phyloP scores from a whole-genome alignment of 2,329 filamentous ascomycete genomes.

The Arachnomyces sp. region DNA sequence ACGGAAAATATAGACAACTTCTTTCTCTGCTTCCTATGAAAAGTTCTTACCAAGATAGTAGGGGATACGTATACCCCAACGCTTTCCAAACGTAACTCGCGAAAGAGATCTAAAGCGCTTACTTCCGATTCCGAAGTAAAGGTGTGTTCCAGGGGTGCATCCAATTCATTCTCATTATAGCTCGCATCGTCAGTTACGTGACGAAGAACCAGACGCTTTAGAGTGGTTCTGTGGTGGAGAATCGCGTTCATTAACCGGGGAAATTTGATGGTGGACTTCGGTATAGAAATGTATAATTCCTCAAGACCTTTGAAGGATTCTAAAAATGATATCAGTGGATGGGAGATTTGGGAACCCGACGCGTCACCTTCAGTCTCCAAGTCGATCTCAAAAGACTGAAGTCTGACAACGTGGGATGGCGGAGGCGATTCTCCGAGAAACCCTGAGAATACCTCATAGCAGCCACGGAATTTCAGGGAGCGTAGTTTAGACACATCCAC shows the following conservation, averaged over 20 bases:
- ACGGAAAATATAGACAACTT: too few relatives aligned
- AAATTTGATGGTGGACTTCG: background rate
- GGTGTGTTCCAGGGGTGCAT: background rate
- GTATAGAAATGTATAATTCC: conserved; percentile 1
- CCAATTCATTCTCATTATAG: too few relatives aligned
- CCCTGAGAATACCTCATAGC: conserved; percentile 1
- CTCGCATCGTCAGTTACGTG: too few relatives aligned
- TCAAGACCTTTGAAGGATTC: conserved; percentile 5
- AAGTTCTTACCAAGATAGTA: too few relatives aligned
- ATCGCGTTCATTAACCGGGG: background rate
- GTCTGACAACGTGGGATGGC: too few relatives aligned
- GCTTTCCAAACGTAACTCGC: too few relatives aligned
- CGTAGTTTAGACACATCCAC: conserved; percentile 1
- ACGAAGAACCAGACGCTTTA: background rate
- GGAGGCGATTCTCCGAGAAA: background rate
- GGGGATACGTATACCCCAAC: too few relatives aligned
- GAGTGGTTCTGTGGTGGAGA: conserved; percentile 2
- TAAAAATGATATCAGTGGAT: conserved; percentile 1
- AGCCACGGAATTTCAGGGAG: conserved; percentile 2
- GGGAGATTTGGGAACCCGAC: background rate
- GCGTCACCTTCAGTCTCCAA: background rate
- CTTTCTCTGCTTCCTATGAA: too few relatives aligned
- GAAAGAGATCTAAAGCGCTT: too few relatives aligned
- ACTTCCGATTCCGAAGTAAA: background rate
- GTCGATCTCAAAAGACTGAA: conserved; percentile 2